phyloP scores from a whole-genome alignment of 2,329 filamentous ascomycete species.

The Xylaria sp. region DNA sequence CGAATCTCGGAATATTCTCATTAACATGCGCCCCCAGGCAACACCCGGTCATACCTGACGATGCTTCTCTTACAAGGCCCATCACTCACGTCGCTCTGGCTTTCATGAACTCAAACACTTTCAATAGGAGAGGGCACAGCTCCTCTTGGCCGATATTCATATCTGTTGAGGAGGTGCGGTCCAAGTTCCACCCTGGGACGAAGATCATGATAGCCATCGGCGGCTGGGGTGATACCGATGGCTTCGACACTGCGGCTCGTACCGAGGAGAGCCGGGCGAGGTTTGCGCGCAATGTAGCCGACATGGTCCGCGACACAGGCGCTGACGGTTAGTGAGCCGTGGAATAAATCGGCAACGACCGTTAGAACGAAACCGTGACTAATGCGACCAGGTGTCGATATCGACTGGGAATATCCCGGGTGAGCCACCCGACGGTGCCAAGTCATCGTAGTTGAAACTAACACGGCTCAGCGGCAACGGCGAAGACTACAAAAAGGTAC shows the following conservation, averaged over 20 bases:
- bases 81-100: slow-evolving; percentile 62
- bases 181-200: slow-evolving; percentile 56
- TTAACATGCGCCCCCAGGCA: slow-evolving; percentile 31
- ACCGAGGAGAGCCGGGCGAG: slow-evolving; percentile 52
- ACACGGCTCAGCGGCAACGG: slow-evolving; percentile 62
- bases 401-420: slow-evolving; percentile 67
- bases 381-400: slow-evolving; percentile 51
- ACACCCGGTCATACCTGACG: slow-evolving; percentile 39
- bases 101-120: slow-evolving; percentile 57
- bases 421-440: slow-evolving; percentile 18
- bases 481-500: slow-evolving; percentile 67
- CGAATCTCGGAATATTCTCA: background rate
- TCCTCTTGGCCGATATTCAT: slow-evolving; percentile 58
- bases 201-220: slow-evolving; percentile 70
- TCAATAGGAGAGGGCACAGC: slow-evolving; percentile 51
- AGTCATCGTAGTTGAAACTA: slow-evolving; percentile 7
- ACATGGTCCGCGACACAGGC: slow-evolving; percentile 57
- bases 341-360: background rate
- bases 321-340: slow-evolving; percentile 57
- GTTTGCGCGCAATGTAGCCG: slow-evolving; percentile 64
- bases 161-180: slow-evolving; percentile 55
- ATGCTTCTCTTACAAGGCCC: slow-evolving; percentile 45
- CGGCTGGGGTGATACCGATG: slow-evolving; percentile 66
- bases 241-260: slow-evolving; percentile 58
- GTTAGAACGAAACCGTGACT: background rate